Percentiles rank a stretch among this genome's conserved stretches.
phyloP scores from a whole-genome alignment of 2,329 filamentous ascomycete species.

The Fusarium brachygibbosum region DNA sequence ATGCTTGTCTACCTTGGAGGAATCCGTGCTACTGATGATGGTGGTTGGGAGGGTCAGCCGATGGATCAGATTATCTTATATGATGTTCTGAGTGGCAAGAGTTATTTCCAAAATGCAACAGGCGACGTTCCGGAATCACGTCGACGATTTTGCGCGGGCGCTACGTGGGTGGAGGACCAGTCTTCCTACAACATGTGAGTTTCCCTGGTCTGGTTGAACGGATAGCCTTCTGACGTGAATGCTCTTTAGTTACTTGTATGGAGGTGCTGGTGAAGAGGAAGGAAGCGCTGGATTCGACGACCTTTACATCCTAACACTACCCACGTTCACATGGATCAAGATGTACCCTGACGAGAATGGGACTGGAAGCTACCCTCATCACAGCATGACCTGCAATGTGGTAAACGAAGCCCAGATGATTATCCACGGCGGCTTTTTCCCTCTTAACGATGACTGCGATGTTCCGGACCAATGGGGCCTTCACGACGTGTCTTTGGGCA shows the following conservation, averaged over 20 bases:
- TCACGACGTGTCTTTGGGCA: constrained; percentile 69
- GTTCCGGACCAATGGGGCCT: constrained; percentile 64
- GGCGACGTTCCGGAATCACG: constrained; percentile 66
- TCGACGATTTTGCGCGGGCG: constrained; percentile 72
- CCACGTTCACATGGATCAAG: constrained; percentile 73
- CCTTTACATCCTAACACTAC: constrained; percentile 70
- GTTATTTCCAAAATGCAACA: constrained; percentile 69
- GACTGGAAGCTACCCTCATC: constrained; percentile 61
- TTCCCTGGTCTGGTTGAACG: neutral
- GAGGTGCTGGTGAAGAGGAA: constrained; percentile 65
- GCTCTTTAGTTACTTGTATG: constrained; percentile 68
- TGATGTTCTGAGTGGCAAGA: constrained; percentile 69
- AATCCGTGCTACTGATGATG: constrained; percentile 64
- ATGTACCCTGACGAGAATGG: constrained; percentile 60
- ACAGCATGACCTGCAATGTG: constrained; percentile 70
- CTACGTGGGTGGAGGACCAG: constrained; percentile 68
- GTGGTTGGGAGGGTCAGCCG: constrained; percentile 59
- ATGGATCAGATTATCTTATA: constrained; percentile 69
- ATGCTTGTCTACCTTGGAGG: constrained; percentile 74
- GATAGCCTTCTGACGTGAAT: constrained; percentile 13
- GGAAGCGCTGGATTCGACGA: constrained; percentile 68
- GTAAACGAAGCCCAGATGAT: constrained; percentile 69
- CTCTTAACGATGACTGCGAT: constrained; percentile 64
- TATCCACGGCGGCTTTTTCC: constrained; percentile 72
- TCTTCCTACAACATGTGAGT: constrained; percentile 75